A percentile compares a stretch with the other conserved stretches of the same genome.
These are phyloP conservation scores for Blastobotrys muscicola DNA, from an alignment of 805 yeast genomes.

Conservation along the genomic window DNA sequence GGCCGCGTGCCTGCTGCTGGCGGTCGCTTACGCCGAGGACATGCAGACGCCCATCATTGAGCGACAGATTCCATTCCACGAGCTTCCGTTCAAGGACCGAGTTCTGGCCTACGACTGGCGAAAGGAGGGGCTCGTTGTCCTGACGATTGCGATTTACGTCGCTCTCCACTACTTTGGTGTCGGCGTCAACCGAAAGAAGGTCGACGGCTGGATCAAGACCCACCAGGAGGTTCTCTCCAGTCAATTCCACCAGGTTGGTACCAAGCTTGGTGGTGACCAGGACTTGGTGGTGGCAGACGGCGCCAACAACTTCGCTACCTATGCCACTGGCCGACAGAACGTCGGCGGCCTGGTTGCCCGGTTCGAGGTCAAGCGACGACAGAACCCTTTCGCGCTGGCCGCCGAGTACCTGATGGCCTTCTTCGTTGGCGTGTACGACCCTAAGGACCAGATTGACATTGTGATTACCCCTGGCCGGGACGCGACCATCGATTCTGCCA, in stretches of 20 bases:
- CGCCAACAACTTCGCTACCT: slow-evolving; percentile 51
- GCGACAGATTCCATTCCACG: slow-evolving; percentile 18
- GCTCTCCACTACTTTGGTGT: slow-evolving; percentile 51
- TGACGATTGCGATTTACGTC: slow-evolving; percentile 41
- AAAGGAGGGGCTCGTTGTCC: slow-evolving; percentile 52
- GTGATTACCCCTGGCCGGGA: slow-evolving; percentile 51
- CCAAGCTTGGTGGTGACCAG: slow-evolving; percentile 16
- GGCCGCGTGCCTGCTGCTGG: background rate
- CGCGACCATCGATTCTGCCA: slow-evolving; percentile 53
- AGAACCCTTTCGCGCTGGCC: slow-evolving; percentile 59
- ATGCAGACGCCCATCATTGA: slow-evolving; percentile 38
- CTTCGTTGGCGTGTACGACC: slow-evolving; percentile 36
- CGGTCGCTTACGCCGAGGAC: background rate
- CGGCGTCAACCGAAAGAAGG: slow-evolving; percentile 45
- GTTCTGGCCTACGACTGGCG: slow-evolving; percentile 61
- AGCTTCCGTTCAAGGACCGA: slow-evolving; percentile 52
- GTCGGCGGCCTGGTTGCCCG: slow-evolving; percentile 53
- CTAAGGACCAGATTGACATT: slow-evolving; percentile 49
- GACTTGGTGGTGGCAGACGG: slow-evolving; percentile 51
- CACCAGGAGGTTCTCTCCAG: slow-evolving; percentile 44
- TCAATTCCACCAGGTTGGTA: slow-evolving; percentile 74
- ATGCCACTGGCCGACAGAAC: slow-evolving; percentile 84
- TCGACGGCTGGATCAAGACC: slow-evolving; percentile 42
- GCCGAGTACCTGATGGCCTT: slow-evolving; percentile 54
- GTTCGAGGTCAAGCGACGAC: slow-evolving; percentile 66